Base-by-base conservation (phyloP, 2,329 filamentous ascomycete genomes). In the Hypoxylon sp. region DNA sequence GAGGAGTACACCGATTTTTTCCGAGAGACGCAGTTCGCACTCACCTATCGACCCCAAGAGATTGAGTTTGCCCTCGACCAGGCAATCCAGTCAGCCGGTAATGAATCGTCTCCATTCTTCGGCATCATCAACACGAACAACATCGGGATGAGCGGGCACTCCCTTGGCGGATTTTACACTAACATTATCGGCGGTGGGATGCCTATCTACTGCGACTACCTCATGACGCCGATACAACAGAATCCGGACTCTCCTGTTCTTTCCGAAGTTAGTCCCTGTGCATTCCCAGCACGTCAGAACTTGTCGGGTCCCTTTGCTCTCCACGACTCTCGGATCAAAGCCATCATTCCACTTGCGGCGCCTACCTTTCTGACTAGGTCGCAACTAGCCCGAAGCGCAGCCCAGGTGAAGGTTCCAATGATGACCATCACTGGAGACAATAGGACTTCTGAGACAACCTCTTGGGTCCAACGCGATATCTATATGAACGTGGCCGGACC, bases 361-460 rank as follows among this genome's bases (percentile, higher is more conserved):
- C 67, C 67, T 14, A 70, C 51, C 13, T 70, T 70, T 48, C 24
- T 70, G 3, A 35, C 52, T 3, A 64, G 60, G 57, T 31, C 39
- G 19, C 67, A 70, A 37, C 55, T 70, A 22, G 60, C 67, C 47
- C 64, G 67, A 24, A 67, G 64, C 10, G 64, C 67, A 17, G 64
- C 64, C 13, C 51, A 62, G 39, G 44, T 70, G 8, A 62, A 46
- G 13, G 39, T 67, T 31, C 67, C 67, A n/a, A 52, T 65, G 26
- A 70, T 70, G 67, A 52, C 63, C 3, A 59, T 70, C 59, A 70
- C 57, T 2, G 67, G 67, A 24, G 67, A 70, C 48, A 70, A 70
- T 51, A 53, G 60, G 37, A 42, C n/a, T n/a, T 17, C 37, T 8
- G 37, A 42, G n/a, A 42, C 37, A 6, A 42, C 37, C n/a, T 42